Conservation (phyloP, 208 protist genomes). For the Crithidia expoeki region DNA sequence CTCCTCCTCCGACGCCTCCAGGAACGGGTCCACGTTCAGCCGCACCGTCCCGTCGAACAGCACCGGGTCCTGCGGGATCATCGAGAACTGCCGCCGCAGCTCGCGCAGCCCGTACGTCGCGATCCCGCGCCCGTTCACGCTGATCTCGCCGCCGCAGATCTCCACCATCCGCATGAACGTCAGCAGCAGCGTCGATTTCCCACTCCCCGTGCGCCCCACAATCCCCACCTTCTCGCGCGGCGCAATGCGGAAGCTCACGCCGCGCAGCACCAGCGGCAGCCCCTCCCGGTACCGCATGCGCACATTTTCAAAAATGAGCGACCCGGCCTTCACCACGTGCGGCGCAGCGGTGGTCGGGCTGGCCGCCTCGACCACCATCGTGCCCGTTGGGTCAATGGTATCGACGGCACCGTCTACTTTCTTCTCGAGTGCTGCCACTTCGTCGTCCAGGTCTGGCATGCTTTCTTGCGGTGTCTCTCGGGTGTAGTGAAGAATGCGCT, state of each 20-base stretch:
- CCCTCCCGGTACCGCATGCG: slow-evolving; percentile 68
- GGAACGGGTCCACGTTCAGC: slow-evolving; percentile 80
- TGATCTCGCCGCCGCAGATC: slow-evolving; percentile 51
- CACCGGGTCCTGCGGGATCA: slow-evolving; percentile 82
- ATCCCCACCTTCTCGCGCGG: slow-evolving; percentile 82
- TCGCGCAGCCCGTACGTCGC: slow-evolving; percentile 42
- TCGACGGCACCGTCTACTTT: background rate
- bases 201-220: slow-evolving; percentile 84
- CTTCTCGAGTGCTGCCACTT: background rate
- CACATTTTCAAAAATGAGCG: slow-evolving; percentile 69
- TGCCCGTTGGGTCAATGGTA: too few relatives aligned
- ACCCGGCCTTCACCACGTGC: slow-evolving; percentile 24
- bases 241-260: slow-evolving; percentile 57
- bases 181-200: slow-evolving; percentile 87
- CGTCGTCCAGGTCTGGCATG: slow-evolving; percentile 30
- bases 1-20: slow-evolving; percentile 29
- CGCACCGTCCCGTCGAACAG: slow-evolving; percentile 82
- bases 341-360: slow-evolving; percentile 6
- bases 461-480: slow-evolving; percentile 65
- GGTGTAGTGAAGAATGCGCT: slow-evolving; percentile 83
- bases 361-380: background rate
- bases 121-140: slow-evolving; percentile 46
- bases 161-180: slow-evolving; percentile 78
- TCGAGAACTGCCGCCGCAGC: slow-evolving; percentile 67
- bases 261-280: slow-evolving; percentile 61